phyloP scores from a whole-genome alignment of 2,329 filamentous ascomycete species.

The Camptophora hylomeconis region DNA sequence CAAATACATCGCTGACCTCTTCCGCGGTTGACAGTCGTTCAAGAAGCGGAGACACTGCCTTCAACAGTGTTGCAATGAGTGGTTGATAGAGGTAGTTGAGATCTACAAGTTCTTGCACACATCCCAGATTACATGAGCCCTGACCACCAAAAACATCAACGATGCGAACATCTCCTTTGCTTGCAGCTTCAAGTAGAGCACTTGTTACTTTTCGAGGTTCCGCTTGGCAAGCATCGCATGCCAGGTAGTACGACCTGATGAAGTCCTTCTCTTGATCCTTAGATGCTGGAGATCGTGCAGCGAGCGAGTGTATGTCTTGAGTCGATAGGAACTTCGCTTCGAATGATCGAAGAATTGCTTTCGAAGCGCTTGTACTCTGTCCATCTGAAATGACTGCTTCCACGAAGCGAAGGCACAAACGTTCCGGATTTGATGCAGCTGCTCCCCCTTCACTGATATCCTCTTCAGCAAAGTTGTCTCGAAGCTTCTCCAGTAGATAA shows the following conservation, averaged over 20 bases:
- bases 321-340: conserved; percentile 2
- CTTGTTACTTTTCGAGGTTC: conserved; percentile 1
- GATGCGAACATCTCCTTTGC: not conserved
- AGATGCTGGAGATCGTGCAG: not conserved
- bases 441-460: no score
- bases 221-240: no score
- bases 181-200: not conserved
- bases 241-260: conserved; percentile 1
- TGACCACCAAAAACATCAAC: conserved; percentile 1
- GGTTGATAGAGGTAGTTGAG: not conserved
- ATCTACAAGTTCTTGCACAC: not conserved
- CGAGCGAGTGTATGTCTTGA: conserved; percentile 1
- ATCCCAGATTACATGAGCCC: not conserved
- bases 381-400: no score
- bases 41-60: not conserved
- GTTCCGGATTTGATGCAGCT: no score
- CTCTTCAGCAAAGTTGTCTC: conserved; percentile 1
- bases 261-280: not conserved
- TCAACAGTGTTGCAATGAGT: not conserved
- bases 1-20: no score
- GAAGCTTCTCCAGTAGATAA: no score
- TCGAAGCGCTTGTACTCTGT: no score
- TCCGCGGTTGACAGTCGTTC: no score
- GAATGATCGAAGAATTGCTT: conserved; percentile 1
- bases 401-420: no score